These are phyloP conservation scores for Penicillium rolfsii DNA, from an alignment of 2,329 filamentous ascomycete species.

Conservation along the genomic window DNA sequence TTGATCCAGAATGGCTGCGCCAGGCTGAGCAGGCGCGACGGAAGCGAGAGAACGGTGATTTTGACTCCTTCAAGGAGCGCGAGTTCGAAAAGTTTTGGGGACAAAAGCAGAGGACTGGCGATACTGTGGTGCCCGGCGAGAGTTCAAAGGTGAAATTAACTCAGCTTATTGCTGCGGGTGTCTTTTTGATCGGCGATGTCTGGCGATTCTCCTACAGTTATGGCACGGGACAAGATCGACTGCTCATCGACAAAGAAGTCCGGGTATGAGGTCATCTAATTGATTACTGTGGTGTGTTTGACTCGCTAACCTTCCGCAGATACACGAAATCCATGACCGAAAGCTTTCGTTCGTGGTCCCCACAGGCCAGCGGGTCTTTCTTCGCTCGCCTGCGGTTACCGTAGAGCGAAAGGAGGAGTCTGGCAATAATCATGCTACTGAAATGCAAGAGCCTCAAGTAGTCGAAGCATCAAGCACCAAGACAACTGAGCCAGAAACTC, in stretches of 20 bases:
- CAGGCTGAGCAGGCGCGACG: slow-evolving; percentile 58
- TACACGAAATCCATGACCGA: slow-evolving; percentile 39
- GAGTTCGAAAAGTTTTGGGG: slow-evolving; percentile 63
- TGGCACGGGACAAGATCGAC: slow-evolving; percentile 29
- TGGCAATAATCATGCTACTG: neutral
- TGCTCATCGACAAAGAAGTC: slow-evolving; percentile 49
- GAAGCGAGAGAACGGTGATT: slow-evolving; percentile 57
- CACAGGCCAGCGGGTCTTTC: slow-evolving; percentile 42
- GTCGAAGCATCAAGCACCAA: neutral
- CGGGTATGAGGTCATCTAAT: slow-evolving; percentile 35
- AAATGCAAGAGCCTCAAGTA: neutral
- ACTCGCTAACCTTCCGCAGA: slow-evolving; percentile 26
- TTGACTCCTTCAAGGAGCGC: slow-evolving; percentile 59
- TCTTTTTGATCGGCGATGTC: slow-evolving; percentile 46
- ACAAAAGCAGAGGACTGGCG: slow-evolving; percentile 52
- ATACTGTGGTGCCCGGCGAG: slow-evolving; percentile 43
- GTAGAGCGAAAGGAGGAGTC: neutral
- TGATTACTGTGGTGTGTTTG: neutral
- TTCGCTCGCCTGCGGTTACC: slow-evolving; percentile 15
- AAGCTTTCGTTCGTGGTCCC: slow-evolving; percentile 45
- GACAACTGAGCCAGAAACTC: neutral
- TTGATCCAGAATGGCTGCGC: slow-evolving; percentile 61
- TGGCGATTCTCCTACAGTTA: slow-evolving; percentile 44
- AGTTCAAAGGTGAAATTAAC: slow-evolving; percentile 46
- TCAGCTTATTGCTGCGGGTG: slow-evolving; percentile 40